Evolutionary conservation across 2,329 filamentous ascomycete species (phyloP), one percentile per base, ranked within the genome.

Genomic region (Colletotrichum acutatum): DNA sequence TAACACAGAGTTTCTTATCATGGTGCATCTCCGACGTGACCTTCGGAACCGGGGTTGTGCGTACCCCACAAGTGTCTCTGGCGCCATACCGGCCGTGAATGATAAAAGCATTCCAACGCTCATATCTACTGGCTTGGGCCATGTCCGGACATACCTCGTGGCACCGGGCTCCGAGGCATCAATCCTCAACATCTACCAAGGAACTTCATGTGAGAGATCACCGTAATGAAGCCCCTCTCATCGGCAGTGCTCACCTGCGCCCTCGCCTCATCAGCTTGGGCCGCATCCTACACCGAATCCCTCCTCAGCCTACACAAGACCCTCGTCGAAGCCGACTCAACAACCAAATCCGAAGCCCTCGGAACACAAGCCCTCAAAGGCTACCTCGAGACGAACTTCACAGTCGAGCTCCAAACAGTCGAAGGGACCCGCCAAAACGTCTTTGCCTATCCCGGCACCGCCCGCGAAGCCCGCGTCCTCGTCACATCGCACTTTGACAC

Each of bases 401-500:
- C 87, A 78, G 78, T 80, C 19, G 84, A 84, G 54, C 74, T 84
- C 56, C 79, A 82, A 63, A 78, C 80, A 0, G 72, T 68, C 52
- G 56, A 71, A 9, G 80, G 79, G 42, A 76, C 76, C 7, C 88
- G 93, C 46, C 95, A 92, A 85, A 98, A 98, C 78, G 86, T 98
- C 66, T 86, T 95, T 53, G 95, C 95, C 1, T 95, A 86, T 86
- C 84, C 83, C 0, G 82, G 89, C 72, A 76, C 76, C 3, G 83
- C 83, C n/a, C 80, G 82, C 61, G 83, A 87, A 9, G 88, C 91
- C 1, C 87, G 87, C 32, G 85, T 94, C 8, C 84, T 95, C 16
- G 82, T 95, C 1, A 91, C 91, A 1, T 95, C 92, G 68, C 95
- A 98, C 80, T 95, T 97, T 77, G 95, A 98, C 78, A 89, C 89